Conservation (phyloP, 805 yeast genomes). For the Monosporozyma unispora region DNA sequence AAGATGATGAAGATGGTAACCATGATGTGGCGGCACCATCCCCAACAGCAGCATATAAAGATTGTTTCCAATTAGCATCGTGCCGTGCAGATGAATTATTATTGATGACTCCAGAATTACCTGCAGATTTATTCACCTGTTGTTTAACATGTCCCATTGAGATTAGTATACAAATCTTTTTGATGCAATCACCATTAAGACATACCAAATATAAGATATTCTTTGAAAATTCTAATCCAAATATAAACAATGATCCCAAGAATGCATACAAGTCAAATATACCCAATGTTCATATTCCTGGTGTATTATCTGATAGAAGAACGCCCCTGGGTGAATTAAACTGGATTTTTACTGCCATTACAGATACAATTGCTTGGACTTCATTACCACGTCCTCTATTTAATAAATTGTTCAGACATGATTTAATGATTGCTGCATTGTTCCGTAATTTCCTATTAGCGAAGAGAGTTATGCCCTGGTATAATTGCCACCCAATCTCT, state of each 20-base stretch:
- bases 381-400: slow-evolving; percentile 79
- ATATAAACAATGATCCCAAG: slow-evolving; percentile 10
- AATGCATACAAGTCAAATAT: slow-evolving; percentile 18
- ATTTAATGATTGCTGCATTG: slow-evolving; percentile 90
- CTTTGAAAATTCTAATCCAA: slow-evolving; percentile 29
- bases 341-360: slow-evolving; percentile 96
- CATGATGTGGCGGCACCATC: slow-evolving; percentile 37
- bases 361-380: slow-evolving; percentile 98
- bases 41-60: slow-evolving; percentile 48
- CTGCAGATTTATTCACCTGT: slow-evolving; percentile 93
- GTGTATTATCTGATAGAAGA: slow-evolving; percentile 81
- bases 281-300: slow-evolving; percentile 64
- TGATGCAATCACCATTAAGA: slow-evolving; percentile 68
- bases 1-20: slow-evolving; percentile 63
- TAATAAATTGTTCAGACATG: slow-evolving; percentile 87
- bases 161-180: slow-evolving; percentile 83
- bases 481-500: slow-evolving; percentile 88
- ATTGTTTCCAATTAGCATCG: slow-evolving; percentile 89
- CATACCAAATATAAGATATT: slow-evolving; percentile 34
- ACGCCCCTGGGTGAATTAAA: slow-evolving; percentile 93
- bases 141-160: slow-evolving; percentile 95
- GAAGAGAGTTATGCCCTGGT: slow-evolving; percentile 84
- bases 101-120: slow-evolving; percentile 89
- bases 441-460: slow-evolving; percentile 90
- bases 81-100: slow-evolving; percentile 77